Conservation (phyloP, 164 flowering plant species). For the Tetrastigma voinierianum region DNA sequence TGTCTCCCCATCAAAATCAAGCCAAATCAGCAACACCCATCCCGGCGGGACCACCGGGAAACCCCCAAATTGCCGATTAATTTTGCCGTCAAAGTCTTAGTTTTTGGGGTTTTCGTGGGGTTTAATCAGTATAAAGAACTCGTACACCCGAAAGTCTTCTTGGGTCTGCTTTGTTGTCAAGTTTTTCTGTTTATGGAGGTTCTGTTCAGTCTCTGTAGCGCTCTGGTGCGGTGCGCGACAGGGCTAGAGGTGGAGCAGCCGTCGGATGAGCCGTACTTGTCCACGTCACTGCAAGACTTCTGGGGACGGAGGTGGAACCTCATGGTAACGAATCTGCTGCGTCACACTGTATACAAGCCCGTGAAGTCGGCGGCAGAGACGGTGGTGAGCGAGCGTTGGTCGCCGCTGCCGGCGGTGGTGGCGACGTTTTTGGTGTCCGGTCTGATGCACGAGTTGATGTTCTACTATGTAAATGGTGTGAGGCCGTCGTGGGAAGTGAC, state of each 20-base stretch:
- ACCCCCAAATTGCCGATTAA: conserved; percentile 7
- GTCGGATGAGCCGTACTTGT: conserved; percentile 29
- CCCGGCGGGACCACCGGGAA: neutral
- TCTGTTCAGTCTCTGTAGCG: conserved; percentile 9
- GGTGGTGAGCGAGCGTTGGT: conserved; percentile 8
- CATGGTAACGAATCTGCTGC: conserved; percentile 20
- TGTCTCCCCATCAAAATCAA: conserved; percentile 27
- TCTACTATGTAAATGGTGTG: conserved; percentile 18
- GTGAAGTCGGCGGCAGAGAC: neutral
- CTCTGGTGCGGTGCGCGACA: conserved; percentile 11
- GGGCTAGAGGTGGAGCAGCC: conserved; percentile 26
- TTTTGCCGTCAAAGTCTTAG: conserved; percentile 7
- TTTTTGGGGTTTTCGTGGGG: neutral
- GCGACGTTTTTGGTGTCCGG: conserved; percentile 25
- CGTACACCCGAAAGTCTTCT: conserved; percentile 11
- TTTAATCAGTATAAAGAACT: conserved; percentile 3
- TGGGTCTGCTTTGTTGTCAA: conserved; percentile 21
- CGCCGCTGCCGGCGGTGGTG: conserved; percentile 7
- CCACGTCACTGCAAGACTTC: conserved; percentile 37
- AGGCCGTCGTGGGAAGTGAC: conserved; percentile 42
- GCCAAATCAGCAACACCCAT: conserved; percentile 4
- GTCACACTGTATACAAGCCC: conserved; percentile 23
- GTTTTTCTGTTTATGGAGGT: conserved; percentile 31
- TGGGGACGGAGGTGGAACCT: conserved; percentile 43
- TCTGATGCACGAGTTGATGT: conserved; percentile 33